Percentiles rank a stretch among this genome's conserved stretches.
phyloP scores from a whole-genome alignment of 345 rosid genomes.

The Salix viminalis region DNA sequence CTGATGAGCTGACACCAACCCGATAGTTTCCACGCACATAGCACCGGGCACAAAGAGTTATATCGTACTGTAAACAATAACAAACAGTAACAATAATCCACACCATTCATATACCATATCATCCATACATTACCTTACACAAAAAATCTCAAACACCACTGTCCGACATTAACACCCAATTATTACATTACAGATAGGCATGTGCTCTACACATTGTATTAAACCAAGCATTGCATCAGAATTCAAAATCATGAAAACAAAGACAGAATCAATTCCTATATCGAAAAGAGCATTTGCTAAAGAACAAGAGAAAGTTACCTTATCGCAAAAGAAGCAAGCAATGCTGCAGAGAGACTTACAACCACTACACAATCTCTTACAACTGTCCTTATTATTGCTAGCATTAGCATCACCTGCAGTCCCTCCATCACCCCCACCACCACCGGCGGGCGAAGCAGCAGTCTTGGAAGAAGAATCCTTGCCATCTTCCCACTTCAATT shows the following conservation, averaged over 20 bases:
- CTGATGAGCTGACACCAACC: constrained; percentile 70
- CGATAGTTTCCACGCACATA: constrained; percentile 80
- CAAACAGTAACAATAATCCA: too few species aligned
- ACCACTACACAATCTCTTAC: constrained; percentile 65
- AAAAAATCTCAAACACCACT: too few species aligned
- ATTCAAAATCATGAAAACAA: neutral
- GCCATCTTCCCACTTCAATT: constrained; percentile 83
- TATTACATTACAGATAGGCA: too few species aligned
- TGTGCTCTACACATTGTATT: too few species aligned
- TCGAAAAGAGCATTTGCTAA: neutral
- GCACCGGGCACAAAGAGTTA: constrained; percentile 92
- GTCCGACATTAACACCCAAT: too few species aligned
- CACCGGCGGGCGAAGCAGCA: constrained; percentile 10
- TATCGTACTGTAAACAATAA: constrained; percentile 48
- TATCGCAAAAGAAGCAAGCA: constrained; percentile 84
- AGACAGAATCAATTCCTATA: neutral
- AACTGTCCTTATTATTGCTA: constrained; percentile 30
- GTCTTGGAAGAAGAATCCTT: constrained; percentile 42
- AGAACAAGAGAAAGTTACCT: constrained; percentile 37
- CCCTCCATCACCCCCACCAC: constrained; percentile 11
- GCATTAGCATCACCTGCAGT: constrained; percentile 27
- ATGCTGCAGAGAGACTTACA: constrained; percentile 79
- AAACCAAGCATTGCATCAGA: too few species aligned
- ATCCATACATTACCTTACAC: too few species aligned
- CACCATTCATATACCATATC: too few species aligned